These are phyloP conservation scores for Bipolaris sorokiniana DNA, from an alignment of 2,329 filamentous ascomycete genomes.

Conservation along the genomic window DNA sequence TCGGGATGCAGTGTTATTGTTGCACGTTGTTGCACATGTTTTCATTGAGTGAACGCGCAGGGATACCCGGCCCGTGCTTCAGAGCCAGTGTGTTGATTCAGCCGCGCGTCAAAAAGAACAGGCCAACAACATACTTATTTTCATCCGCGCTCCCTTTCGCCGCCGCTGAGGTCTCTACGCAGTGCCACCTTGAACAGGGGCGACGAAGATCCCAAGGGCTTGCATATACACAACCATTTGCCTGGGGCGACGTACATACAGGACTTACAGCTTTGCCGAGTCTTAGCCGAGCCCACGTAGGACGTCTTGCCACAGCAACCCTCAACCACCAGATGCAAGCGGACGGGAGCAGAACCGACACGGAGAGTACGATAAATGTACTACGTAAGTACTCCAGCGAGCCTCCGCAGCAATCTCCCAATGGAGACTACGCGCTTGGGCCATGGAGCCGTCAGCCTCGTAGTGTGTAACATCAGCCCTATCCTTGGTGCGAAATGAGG, in stretches of 20 bases:
- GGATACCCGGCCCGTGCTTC: not conserved
- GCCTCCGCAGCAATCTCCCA: not conserved
- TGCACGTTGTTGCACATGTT: constrained; percentile 8
- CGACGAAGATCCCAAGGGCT: not conserved
- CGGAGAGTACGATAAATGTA: constrained; percentile 6
- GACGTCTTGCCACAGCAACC: constrained; percentile 3
- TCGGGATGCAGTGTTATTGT: constrained; percentile 4
- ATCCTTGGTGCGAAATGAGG: not conserved
- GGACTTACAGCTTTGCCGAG: constrained; percentile 2
- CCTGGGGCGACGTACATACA: not conserved
- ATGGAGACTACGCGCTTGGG: not conserved
- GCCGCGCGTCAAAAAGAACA: constrained; percentile 4
- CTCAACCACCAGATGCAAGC: constrained; percentile 1
- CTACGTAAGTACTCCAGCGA: constrained; percentile 1
- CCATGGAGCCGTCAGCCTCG: not conserved
- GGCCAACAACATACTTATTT: not conserved
- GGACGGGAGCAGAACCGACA: constrained; percentile 5
- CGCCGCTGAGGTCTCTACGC: constrained; percentile 2
- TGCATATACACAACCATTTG: not conserved
- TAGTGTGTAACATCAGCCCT: not conserved
- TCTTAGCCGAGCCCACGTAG: constrained; percentile 4
- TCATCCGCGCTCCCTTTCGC: not conserved
- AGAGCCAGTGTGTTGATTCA: not conserved
- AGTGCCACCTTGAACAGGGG: not conserved
- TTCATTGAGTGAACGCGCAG: not conserved